Base-by-base conservation (phyloP, 345 rosid species). In the Salix exigua region DNA sequence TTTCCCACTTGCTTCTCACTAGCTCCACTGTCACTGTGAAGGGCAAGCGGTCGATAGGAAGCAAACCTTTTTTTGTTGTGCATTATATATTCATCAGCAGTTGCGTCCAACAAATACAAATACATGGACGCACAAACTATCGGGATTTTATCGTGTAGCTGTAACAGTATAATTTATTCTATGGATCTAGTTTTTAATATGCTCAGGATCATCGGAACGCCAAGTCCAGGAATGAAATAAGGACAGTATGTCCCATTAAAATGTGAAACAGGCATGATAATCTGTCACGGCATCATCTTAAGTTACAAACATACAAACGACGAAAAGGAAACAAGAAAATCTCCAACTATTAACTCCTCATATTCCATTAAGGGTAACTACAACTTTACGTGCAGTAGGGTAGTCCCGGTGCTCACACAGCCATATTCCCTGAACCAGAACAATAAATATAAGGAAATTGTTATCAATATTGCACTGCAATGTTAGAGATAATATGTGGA, bases 361-460 rank as follows among this genome's bases (percentile, higher is more conserved):
- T 75, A 85, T 90, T 68, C 99, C 97, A 77, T 91, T 95, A 61
- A 95, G 91, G 53, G 97, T 95, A 68, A 95, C 88, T 63, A 92
- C 96, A 82, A 95, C 89, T 75, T 82, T 91, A 53, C 99, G 90
- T 13, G 96, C 82, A 42, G 97, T 89, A 31, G 96, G 92, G 44
- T 81, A 86, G 76, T 95, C 97, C 5, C 99, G 97, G 61, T 95
- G 99, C 85, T 95, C 99, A 53, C 99, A 91, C 10, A 92, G 92
- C 99, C 97, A 92, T 83, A 95, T 91, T 67, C 97, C 97, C 97
- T 94, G 85, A 79, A 83, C 72, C 73, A 83, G 30, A 60, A 51
- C 58, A 21, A 51, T 50, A 6, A 77, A 42, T 42, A 11, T 40
- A 11, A 77, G 35, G 35, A 44, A 14, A 38, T 35, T 10, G 19